Evolutionary conservation across 495 filamentous ascomycete genomes (phyloP).

Genomic region (Tuber calosporum): DNA sequence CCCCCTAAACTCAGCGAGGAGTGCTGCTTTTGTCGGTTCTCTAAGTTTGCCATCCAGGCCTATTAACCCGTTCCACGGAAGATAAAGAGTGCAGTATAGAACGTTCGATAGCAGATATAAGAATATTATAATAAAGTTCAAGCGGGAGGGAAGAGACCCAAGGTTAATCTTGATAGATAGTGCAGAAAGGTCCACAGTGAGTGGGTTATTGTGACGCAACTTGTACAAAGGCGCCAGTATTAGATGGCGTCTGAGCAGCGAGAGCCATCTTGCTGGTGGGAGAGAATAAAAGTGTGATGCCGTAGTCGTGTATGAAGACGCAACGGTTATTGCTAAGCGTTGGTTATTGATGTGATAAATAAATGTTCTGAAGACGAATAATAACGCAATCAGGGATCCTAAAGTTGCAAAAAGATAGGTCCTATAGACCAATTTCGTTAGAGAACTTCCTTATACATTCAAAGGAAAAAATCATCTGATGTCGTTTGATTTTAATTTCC

Average conservation of each 20-base stretch:
- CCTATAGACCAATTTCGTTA: slow-evolving; percentile 21
- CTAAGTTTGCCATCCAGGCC: slow-evolving; percentile 38
- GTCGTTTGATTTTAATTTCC: not conserved
- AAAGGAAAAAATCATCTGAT: not conserved
- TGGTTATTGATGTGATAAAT: slow-evolving; percentile 26
- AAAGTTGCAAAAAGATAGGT: slow-evolving; percentile 33
- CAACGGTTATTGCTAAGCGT: slow-evolving; percentile 26
- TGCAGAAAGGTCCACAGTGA: slow-evolving; percentile 61
- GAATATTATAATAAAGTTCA: slow-evolving; percentile 66
- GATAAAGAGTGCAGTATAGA: slow-evolving; percentile 56
- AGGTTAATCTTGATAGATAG: slow-evolving; percentile 53
- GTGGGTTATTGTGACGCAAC: slow-evolving; percentile 78
- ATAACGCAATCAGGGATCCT: slow-evolving; percentile 29
- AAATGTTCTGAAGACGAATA: slow-evolving; percentile 35
- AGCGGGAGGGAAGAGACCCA: slow-evolving; percentile 75
- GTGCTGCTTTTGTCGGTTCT: slow-evolving; percentile 45
- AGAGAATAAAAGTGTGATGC: slow-evolving; percentile 31
- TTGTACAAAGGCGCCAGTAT: slow-evolving; percentile 78
- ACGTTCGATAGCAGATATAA: slow-evolving; percentile 59
- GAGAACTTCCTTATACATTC: slow-evolving; percentile 12
- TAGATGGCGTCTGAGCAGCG: slow-evolving; percentile 64
- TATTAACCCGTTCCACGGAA: slow-evolving; percentile 47
- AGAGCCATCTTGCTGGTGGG: slow-evolving; percentile 45
- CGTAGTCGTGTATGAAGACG: slow-evolving; percentile 29
- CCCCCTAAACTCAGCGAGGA: slow-evolving; percentile 61